Evolutionary conservation across 2,329 filamentous ascomycete genomes (phyloP).

Genomic region (Cordyceps cicadae): DNA sequence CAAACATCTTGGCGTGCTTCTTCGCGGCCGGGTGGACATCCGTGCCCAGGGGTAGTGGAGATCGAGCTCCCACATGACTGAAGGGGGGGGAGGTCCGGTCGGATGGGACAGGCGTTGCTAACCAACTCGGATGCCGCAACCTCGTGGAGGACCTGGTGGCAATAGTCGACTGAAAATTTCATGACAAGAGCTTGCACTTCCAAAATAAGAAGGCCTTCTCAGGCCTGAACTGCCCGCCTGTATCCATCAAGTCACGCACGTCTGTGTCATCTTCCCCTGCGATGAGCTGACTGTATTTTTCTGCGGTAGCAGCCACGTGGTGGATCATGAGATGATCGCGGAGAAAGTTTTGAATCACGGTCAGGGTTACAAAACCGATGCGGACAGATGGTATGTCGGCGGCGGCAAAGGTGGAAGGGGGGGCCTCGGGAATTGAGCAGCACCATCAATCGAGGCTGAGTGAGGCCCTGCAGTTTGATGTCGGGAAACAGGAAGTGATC

Average conservation of each 20-base stretch:
- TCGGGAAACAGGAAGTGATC: constrained; percentile 41
- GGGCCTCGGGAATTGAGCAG: constrained; percentile 43
- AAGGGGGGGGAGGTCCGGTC: constrained; percentile 29
- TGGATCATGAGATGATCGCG: constrained; percentile 28
- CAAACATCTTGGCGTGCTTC: constrained; percentile 11
- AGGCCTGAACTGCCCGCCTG: constrained; percentile 29
- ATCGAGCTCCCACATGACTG: too few species aligned
- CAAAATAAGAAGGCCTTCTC: constrained; percentile 41
- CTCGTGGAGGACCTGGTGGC: constrained; percentile 42
- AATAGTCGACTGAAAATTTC: constrained; percentile 41
- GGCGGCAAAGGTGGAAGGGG: constrained; percentile 38
- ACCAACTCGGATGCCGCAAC: constrained; percentile 26
- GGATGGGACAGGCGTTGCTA: constrained; percentile 23
- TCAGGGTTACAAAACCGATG: constrained; percentile 20
- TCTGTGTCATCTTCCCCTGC: constrained; percentile 26
- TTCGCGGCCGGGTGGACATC: constrained; percentile 24
- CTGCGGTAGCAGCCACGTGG: constrained; percentile 18
- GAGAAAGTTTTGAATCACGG: constrained; percentile 21
- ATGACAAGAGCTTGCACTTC: constrained; percentile 42
- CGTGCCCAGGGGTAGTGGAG: constrained; percentile 41
- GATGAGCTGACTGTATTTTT: constrained; percentile 30
- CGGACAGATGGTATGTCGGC: constrained; percentile 32
- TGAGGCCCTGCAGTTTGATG: constrained; percentile 50
- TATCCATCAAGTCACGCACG: constrained; percentile 29
- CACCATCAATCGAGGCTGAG: constrained; percentile 32